Evolutionary conservation across 108 stramenopile genomes (phyloP).

Genomic region (Skeletonema grethae): DNA sequence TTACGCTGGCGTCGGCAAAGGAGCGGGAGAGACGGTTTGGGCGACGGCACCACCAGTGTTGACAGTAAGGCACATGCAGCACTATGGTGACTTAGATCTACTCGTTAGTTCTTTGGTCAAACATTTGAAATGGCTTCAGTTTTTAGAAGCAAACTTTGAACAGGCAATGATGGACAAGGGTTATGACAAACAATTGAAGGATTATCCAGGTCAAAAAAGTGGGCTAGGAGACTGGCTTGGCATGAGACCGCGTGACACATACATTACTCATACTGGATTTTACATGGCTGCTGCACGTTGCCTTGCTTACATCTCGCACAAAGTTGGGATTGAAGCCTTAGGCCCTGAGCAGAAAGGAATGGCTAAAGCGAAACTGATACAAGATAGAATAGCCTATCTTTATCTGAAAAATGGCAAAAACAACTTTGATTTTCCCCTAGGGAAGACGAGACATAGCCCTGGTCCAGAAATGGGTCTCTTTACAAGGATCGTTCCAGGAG

Average conservation of each 20-base stretch:
- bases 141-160: constrained; percentile 33
- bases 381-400: constrained; percentile 16
- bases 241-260: constrained; percentile 28
- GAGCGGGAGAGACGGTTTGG: constrained; percentile 48
- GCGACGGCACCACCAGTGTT: constrained; percentile 43
- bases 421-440: constrained; percentile 22
- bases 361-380: constrained; percentile 10
- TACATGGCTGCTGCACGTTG: constrained; percentile 38
- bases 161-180: constrained; percentile 27
- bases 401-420: constrained; percentile 40
- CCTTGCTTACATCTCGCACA: constrained; percentile 33
- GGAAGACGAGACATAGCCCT: not conserved
- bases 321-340: constrained; percentile 19
- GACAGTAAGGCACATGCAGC: constrained; percentile 4
- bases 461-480: constrained; percentile 45
- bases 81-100: constrained; percentile 40
- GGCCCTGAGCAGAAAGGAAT: constrained; percentile 13
- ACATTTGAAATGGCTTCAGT: constrained; percentile 35
- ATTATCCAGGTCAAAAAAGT: constrained; percentile 12
- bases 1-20: constrained; percentile 39
- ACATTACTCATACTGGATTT: constrained; percentile 37
- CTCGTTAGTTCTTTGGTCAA: constrained; percentile 10
- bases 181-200: constrained; percentile 28
- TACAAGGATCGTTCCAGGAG: constrained; percentile 34
- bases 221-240: constrained; percentile 60